phyloP scores from a whole-genome alignment of 192 early-diverging fungal species.

The Coemansia sp. region DNA sequence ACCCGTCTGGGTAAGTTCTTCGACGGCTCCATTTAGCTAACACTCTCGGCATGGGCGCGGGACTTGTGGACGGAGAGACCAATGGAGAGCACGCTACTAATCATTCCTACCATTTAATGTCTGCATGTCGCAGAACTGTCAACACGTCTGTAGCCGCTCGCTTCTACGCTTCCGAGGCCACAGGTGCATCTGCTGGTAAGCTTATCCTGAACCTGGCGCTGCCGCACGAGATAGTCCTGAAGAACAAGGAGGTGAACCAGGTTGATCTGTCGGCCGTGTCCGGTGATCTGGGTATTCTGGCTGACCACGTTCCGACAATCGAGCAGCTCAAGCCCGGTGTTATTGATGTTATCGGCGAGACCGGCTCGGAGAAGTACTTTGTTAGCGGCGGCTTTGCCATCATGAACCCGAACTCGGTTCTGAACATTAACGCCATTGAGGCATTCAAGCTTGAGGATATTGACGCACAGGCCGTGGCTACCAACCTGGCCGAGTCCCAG shows the following conservation, averaged over 20 bases:
- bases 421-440: conserved; percentile 97
- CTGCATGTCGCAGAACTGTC: too few relatives aligned
- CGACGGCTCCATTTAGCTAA: too few relatives aligned
- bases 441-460: conserved; percentile 87
- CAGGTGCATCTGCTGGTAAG: conserved; percentile 58
- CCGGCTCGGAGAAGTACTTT: conserved; percentile 83
- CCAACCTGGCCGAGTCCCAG: conserved; percentile 79
- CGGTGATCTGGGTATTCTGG: conserved; percentile 97
- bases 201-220: conserved; percentile 85
- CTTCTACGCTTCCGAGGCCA: conserved; percentile 80
- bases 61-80: too few relatives aligned
- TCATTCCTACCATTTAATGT: too few relatives aligned
- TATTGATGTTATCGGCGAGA: conserved; percentile 75
- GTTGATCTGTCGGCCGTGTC: conserved; percentile 91
- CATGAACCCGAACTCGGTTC: conserved; percentile 92
- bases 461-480: conserved; percentile 71
- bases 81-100: too few relatives aligned
- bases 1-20: conserved; percentile 40
- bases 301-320: conserved; percentile 95
- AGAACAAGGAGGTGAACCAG: conserved; percentile 73
- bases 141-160: too few relatives aligned
- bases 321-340: conserved; percentile 92
- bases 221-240: conserved; percentile 86
- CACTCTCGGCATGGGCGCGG: too few relatives aligned
- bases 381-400: conserved; percentile 95